These are phyloP conservation scores for Juglanconis juglandina DNA, from an alignment of 2,329 filamentous ascomycete species.

Conservation along the genomic window DNA sequence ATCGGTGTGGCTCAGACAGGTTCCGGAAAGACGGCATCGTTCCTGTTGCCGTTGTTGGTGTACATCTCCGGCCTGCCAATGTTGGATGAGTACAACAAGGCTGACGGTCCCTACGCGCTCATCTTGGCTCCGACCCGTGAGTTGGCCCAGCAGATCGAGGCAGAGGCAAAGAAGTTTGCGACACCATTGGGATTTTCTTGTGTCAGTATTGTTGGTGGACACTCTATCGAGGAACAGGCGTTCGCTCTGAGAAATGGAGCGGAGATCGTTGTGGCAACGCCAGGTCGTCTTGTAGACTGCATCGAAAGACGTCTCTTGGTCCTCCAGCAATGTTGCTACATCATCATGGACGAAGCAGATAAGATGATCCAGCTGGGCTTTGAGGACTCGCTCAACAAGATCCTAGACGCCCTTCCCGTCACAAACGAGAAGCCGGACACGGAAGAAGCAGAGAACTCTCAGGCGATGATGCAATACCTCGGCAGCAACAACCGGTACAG, in stretches of 20 bases:
- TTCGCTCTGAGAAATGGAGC: conserved; percentile 87
- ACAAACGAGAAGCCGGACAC: conserved; percentile 92
- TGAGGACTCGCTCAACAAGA: conserved; percentile 96
- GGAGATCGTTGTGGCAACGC: conserved; percentile 97
- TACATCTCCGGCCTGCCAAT: conserved; percentile 91
- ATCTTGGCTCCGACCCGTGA: conserved; percentile 96
- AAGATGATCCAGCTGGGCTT: conserved; percentile 99
- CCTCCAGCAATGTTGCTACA: conserved; percentile 92
- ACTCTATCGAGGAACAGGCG: conserved; percentile 89
- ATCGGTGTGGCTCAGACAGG: conserved; percentile 97
- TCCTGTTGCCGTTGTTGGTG: conserved; percentile 84
- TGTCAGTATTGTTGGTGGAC: conserved; percentile 96
- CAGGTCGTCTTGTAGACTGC: conserved; percentile 93
- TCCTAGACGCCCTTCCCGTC: conserved; percentile 88
- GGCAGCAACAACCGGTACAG: conserved; percentile 73
- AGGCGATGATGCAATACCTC: conserved; percentile 78
- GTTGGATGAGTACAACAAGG: conserved; percentile 79
- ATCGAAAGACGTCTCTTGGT: conserved; percentile 91
- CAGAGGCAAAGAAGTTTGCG: conserved; percentile 90
- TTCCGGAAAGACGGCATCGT: conserved; percentile 97
- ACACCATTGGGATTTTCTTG: conserved; percentile 86
- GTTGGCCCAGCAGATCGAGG: conserved; percentile 94
- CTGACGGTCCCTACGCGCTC: conserved; percentile 95
- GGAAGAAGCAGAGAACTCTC: conserved; percentile 82
- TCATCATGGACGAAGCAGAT: conserved; percentile 99